These are phyloP conservation scores for Galerina marginata DNA, from an alignment of 768 basidiomycete genomes.

Conservation along the genomic window DNA sequence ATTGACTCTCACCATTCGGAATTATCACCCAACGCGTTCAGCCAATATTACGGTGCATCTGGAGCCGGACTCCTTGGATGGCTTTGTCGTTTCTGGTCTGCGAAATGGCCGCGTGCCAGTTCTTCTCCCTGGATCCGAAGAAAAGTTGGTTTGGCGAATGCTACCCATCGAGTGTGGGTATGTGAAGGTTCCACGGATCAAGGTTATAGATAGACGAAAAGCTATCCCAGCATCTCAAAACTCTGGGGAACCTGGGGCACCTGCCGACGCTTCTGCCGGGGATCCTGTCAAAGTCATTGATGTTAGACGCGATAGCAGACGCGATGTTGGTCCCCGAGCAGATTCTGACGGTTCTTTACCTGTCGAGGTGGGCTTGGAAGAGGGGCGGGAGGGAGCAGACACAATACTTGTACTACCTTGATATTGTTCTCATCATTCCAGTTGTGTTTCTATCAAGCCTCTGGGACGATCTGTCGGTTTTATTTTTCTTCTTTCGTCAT, in stretches of 20 bases:
- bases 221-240: conserved; percentile 32
- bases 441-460: not conserved
- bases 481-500: conserved; percentile 4
- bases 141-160: conserved; percentile 66
- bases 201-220: conserved; percentile 58
- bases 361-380: conserved; percentile 3
- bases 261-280: conserved; percentile 50
- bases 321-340: not conserved
- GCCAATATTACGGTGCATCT: conserved; percentile 75
- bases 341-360: not conserved
- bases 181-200: conserved; percentile 64
- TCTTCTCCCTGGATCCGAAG: conserved; percentile 77
- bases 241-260: conserved; percentile 45
- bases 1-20: conserved; percentile 66
- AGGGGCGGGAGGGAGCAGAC: conserved; percentile 21
- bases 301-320: conserved; percentile 44
- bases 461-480: not conserved
- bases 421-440: conserved; percentile 4
- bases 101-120: conserved; percentile 69
- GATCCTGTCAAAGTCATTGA: conserved; percentile 60
- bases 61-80: conserved; percentile 68
- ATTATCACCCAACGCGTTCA: conserved; percentile 64
- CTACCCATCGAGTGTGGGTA: conserved; percentile 79
- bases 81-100: conserved; percentile 84
- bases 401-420: conserved; percentile 43